Base-by-base conservation (phyloP, 495 filamentous ascomycete genomes). In the Sporormia fimetaria region DNA sequence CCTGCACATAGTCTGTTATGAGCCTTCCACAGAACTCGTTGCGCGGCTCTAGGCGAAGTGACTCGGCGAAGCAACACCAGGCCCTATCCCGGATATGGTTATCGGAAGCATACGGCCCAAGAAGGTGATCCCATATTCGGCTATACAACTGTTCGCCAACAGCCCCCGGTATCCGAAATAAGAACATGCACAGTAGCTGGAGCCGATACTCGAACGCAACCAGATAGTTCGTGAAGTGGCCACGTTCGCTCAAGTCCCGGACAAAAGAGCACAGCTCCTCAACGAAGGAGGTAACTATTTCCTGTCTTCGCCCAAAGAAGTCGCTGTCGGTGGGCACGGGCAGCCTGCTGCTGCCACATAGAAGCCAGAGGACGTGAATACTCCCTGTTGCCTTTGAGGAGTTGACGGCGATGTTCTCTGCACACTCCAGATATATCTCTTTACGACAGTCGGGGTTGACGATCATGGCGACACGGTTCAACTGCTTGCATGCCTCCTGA, bases 1-100 rank as follows among this genome's bases (percentile, higher is more conserved):
- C 54, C 0, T 80, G 80, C 3, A 92, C 60, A 54, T 81, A 80
- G 4, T 77, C 67, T 9, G 67, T 57, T 42, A 82, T 74, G 49
- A 81, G 83, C 12, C 70, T 67, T 9, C 73, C 65, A 14, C 83
- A 66, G 47, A 87, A 87, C 6, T 24, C 36, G 23, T 55, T 40
- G 1, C 41, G 36, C 11, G 22, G 16, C 15, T 25, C 16, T 11
- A 15, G 14, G 17, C 27, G 34, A 3, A 36, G 16, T 9, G 44
- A 24, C 0, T 56, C 34, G 9, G 36, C 30, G 16, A 59, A 31
- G 26, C 33, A 41, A 6, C 32, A 65, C 83, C 85, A 90, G 6
- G 75, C 71, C 11, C 57, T 56, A 44, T 73, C 67, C 41, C 78
- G 70, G 25, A 76, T 74, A 29, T 68, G 67, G 14, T 67, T 60